Conservation (phyloP, 768 basidiomycete genomes). For the Cystobasidium ongulense region DNA sequence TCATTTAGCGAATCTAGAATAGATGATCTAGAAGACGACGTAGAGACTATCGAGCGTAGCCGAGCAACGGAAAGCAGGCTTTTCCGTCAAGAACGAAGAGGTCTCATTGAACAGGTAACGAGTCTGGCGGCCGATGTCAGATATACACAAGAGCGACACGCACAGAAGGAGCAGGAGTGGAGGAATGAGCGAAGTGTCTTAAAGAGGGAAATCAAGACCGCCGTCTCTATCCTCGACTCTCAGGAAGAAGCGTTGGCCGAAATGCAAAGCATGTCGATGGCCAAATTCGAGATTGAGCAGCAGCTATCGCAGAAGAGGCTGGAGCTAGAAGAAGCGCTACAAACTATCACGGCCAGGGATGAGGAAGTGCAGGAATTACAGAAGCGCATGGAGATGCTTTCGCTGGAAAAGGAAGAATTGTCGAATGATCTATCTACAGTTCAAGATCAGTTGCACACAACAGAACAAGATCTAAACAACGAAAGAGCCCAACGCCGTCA, state of each 20-base stretch:
- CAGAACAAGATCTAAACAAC: not conserved
- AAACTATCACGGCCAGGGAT: not conserved
- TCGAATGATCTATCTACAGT: not conserved
- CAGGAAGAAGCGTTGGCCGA: not conserved
- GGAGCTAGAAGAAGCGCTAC: not conserved
- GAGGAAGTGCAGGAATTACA: not conserved
- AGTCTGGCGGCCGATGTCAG: not conserved
- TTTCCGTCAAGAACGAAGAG: not conserved
- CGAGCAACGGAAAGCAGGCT: not conserved
- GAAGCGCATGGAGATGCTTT: not conserved
- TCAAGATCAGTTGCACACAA: not conserved
- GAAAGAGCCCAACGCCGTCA: not conserved
- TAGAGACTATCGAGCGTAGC: not conserved
- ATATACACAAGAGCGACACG: not conserved
- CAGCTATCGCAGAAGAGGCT: not conserved
- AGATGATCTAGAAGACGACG: constrained; percentile 14
- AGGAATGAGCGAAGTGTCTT: not conserved
- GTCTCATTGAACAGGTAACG: not conserved
- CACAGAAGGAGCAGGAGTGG: not conserved
- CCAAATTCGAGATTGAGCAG: not conserved
- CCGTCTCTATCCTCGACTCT: not conserved
- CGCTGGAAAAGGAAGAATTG: not conserved
- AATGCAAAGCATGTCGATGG: not conserved
- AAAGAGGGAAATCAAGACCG: not conserved
- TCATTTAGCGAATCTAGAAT: not conserved